Evolutionary conservation across 768 basidiomycete species (phyloP).

Genomic region (Lactifluus subvellereus): DNA sequence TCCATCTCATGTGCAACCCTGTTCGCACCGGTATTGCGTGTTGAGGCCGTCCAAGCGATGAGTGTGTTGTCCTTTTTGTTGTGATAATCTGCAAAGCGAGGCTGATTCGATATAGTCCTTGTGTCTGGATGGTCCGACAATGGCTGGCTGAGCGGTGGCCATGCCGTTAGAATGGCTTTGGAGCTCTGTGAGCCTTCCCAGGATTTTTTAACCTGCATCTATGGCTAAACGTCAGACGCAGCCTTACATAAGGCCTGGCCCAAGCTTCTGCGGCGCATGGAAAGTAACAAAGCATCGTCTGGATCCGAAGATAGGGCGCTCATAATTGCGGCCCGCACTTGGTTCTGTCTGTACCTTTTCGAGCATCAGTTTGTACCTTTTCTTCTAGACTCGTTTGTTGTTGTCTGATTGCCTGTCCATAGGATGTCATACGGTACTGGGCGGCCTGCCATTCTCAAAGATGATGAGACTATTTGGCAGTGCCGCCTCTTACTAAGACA

Average conservation of each 20-base stretch:
- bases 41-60: slow-evolving; percentile 92
- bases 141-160: slow-evolving; percentile 92
- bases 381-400: neutral
- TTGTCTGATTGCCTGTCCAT: slow-evolving; percentile 3
- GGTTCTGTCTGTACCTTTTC: slow-evolving; percentile 92
- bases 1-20: slow-evolving; percentile 78
- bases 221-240: slow-evolving; percentile 28
- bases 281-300: slow-evolving; percentile 50
- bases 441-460: slow-evolving; percentile 85
- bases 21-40: slow-evolving; percentile 77
- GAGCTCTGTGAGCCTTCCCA: slow-evolving; percentile 64
- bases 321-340: slow-evolving; percentile 77
- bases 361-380: slow-evolving; percentile 78
- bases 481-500: slow-evolving; percentile 78
- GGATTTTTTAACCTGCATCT: neutral
- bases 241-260: slow-evolving; percentile 94
- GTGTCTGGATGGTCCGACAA: slow-evolving; percentile 94
- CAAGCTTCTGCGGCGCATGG: slow-evolving; percentile 70
- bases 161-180: slow-evolving; percentile 96
- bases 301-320: slow-evolving; percentile 67
- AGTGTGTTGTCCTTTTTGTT: slow-evolving; percentile 44
- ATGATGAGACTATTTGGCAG: slow-evolving; percentile 85
- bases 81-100: neutral
- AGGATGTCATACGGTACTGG: slow-evolving; percentile 95
- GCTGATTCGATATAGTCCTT: slow-evolving; percentile 50